Evolutionary conservation across 768 basidiomycete genomes (phyloP), one percentile per base, ranked within the genome.

Genomic region (Ramaria sp.): DNA sequence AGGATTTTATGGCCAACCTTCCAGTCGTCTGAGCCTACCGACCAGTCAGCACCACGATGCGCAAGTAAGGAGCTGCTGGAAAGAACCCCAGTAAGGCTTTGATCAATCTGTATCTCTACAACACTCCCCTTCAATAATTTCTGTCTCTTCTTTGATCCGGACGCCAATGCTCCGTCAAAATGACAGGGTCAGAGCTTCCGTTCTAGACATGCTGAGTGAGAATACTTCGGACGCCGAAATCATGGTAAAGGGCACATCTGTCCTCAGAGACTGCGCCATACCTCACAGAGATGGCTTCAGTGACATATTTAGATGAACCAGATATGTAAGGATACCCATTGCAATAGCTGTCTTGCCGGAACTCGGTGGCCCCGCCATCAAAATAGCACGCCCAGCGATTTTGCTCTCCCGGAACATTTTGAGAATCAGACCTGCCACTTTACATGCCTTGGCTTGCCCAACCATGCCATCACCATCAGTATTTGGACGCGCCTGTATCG

Each of bases 301-400:
- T 39, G 33, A 39, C 34, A 2, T 10, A 9, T 37, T 27, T 46
- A 46, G 17, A 10, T 27, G 10, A 27, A 46, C 3, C 10, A 46
- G 45, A 13, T 10, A 9, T 13, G 34, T 4, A 9, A 37, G 4
- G 80, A 53, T 63, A 89, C 93, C 95, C 71, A 98, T 79, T 5
- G 95, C 96, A 65, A 99, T 96, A 33, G 96, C 96, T 0, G 96
- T 98, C 72, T 99, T 99, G 24, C 96, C 96, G 0, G 93, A 92
- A 33, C 91, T 91, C 6, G 96, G 94, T 6, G 96, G 96, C 0
- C 96, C 96, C 17, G 96, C 96, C 70, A 99, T 96, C 54, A 99
- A 75, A 72, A 99, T 94, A 6, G 94, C 91, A 45, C 95, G 81
- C 27, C 96, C 96, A 0, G 96, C 93, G 64, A 98, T 97, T 58